Evolutionary conservation across 306 rosid genomes (phyloP).

Genomic region (Abrus precatorius): DNA sequence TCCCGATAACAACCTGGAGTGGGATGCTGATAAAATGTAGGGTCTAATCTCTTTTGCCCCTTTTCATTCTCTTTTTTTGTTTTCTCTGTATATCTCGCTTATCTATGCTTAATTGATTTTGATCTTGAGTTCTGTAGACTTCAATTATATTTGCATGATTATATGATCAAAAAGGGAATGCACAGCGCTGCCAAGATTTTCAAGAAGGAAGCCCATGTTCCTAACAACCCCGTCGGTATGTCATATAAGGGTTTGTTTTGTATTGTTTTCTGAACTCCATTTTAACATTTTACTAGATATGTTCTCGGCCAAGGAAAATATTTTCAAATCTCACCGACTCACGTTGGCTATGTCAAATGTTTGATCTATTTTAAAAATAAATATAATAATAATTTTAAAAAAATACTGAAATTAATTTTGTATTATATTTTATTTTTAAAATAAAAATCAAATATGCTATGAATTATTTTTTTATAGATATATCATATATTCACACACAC

Average conservation of each 20-base stretch:
- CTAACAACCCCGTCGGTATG: slow-evolving; percentile 43
- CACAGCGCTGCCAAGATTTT: slow-evolving; percentile 54
- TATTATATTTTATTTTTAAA: too few relatives aligned
- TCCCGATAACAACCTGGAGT: neutral
- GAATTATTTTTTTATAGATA: too few relatives aligned
- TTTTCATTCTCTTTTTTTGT: neutral
- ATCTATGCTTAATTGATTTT: neutral
- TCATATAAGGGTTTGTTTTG: neutral
- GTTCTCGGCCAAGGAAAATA: too few relatives aligned
- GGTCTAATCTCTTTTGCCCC: neutral
- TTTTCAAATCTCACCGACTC: too few relatives aligned
- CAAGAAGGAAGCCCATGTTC: slow-evolving; percentile 51
- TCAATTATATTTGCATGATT: slow-evolving; percentile 56
- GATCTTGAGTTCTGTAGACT: slow-evolving; percentile 45
- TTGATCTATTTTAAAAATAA: too few relatives aligned
- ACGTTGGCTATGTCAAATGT: too few relatives aligned
- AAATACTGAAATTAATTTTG: too few relatives aligned
- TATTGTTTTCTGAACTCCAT: too few relatives aligned
- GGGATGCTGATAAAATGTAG: slow-evolving; percentile 31
- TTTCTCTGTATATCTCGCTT: neutral
- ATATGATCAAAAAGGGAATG: slow-evolving; percentile 62
- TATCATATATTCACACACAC: too few relatives aligned
- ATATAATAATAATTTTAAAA: too few relatives aligned
- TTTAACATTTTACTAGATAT: too few relatives aligned
- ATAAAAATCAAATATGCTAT: too few relatives aligned